Conservation (phyloP, 2,329 filamentous ascomycete genomes). For the Botrytis aclada region DNA sequence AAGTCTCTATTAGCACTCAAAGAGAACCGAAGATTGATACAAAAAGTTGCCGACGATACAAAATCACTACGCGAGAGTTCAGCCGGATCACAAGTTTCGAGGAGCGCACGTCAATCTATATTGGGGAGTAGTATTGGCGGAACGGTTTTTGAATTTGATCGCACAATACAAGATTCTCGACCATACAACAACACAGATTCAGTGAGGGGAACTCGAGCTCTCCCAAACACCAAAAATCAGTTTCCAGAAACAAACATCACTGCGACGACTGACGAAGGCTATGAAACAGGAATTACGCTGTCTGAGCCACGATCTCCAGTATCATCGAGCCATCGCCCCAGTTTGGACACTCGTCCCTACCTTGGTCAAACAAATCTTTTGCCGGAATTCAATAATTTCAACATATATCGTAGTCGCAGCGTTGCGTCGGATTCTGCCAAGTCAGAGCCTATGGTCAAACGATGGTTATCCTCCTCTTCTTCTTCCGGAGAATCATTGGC, state of each 20-base stretch:
- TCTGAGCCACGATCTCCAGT: not conserved
- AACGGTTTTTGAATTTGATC: slow-evolving; percentile 6
- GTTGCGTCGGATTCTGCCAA: not conserved
- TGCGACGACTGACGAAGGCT: slow-evolving; percentile 3
- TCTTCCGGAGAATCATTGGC: slow-evolving; percentile 9
- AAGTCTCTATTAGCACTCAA: slow-evolving; percentile 10
- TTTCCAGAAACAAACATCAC: not conserved
- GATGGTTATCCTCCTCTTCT: slow-evolving; percentile 6
- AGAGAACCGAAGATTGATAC: slow-evolving; percentile 18
- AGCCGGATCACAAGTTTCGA: not conserved
- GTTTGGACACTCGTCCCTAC: not conserved
- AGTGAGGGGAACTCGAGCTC: not conserved
- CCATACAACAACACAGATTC: not conserved
- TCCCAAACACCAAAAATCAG: not conserved
- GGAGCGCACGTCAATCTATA: not conserved
- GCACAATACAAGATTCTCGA: not conserved
- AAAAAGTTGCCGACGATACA: slow-evolving; percentile 20
- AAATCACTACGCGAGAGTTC: slow-evolving; percentile 16
- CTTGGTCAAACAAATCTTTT: not conserved
- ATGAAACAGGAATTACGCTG: not conserved
- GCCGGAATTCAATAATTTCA: not conserved
- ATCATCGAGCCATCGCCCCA: not conserved
- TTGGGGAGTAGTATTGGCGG: not conserved
- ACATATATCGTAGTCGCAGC: slow-evolving; percentile 11
- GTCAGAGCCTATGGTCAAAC: slow-evolving; percentile 8